A percentile compares a stretch with the other conserved stretches of the same genome.
Evolutionary conservation across 345 rosid species (phyloP).

Genomic region (Bretschneidera sinensis): DNA sequence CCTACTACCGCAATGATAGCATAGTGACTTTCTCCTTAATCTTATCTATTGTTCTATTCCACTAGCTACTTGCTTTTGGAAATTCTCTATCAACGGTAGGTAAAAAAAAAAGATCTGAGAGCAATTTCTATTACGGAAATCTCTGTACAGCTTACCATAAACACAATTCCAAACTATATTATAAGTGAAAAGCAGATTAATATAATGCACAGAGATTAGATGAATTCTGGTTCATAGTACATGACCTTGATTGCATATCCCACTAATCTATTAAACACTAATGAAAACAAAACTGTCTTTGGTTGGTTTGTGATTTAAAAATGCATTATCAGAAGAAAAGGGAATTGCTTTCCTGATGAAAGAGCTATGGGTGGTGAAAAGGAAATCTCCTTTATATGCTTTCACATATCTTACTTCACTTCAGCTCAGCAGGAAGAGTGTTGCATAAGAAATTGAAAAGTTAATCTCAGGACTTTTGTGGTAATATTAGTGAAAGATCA

Average conservation of each 20-base stretch:
- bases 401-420: slow-evolving; percentile 4
- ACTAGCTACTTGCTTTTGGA: slow-evolving; percentile 11
- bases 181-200: neutral
- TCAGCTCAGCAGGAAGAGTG: slow-evolving; percentile 13
- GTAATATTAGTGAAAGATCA: too few relatives aligned
- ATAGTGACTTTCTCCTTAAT: neutral
- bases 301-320: slow-evolving; percentile 12
- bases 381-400: slow-evolving; percentile 7
- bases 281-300: slow-evolving; percentile 7
- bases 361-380: slow-evolving; percentile 11
- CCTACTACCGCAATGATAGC: slow-evolving; percentile 16
- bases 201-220: neutral
- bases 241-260: slow-evolving; percentile 3
- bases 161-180: neutral
- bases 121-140: slow-evolving; percentile 7
- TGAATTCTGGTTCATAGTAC: slow-evolving; percentile 2
- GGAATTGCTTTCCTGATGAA: neutral
- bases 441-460: too few relatives aligned
- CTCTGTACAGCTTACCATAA: slow-evolving; percentile 3
- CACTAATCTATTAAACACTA: slow-evolving; percentile 8
- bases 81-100: slow-evolving; percentile 23
- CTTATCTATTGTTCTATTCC: too few relatives aligned
- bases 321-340: neutral
- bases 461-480: too few relatives aligned
- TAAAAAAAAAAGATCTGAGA: slow-evolving; percentile 15